Evolutionary conservation across 2,329 filamentous ascomycete species (phyloP), one percentile per base, ranked within the genome.

Genomic region (Chaetomium sp.): DNA sequence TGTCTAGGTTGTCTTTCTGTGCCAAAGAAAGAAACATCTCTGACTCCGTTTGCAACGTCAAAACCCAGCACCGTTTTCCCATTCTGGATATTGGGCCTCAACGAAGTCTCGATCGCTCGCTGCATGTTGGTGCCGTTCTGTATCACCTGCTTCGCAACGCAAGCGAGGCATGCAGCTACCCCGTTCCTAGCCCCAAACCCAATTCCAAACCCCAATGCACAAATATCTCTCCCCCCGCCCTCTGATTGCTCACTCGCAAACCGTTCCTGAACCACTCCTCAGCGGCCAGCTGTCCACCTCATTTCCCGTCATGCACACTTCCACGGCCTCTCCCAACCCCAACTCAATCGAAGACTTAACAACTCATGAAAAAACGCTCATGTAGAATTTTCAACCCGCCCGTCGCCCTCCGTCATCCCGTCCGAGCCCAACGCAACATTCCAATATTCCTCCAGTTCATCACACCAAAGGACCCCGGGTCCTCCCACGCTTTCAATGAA

Each of bases 71-170:
- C 27, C 35, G 35, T 14, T 42, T 43, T 41, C 48, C 49, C 54
- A 45, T 48, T 50, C 54, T 50, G 45, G 51, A 52, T 42, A 52
- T 54, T 48, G 33, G 52, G 43, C 49, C 32, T 32, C 52, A 37
- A 44, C 27, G 7, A 36, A 41, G 27, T 41, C 36, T 32, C 40
- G 32, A 53, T 49, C 27, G 32, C 44, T 42, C 11, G 37, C 44
- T 52, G 56, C 52, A 55, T 49, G 56, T 48, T 49, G 50, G 33
- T n/a, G 12, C 32, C 12, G 43, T 14, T 34, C 19, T 49, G 48
- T 48, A 14, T 54, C 49, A 19, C 42, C 9, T 52, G 48, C 37
- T 45, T 45, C 35, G 19, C 52, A 35, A 5, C 36, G 42, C 43
- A 44, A 52, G 27, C 43, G 36, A 42, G 14, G 36, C 14, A 37